Evolutionary conservation across 2,329 filamentous ascomycete species (phyloP).

Genomic region (Xylaria digitata): DNA sequence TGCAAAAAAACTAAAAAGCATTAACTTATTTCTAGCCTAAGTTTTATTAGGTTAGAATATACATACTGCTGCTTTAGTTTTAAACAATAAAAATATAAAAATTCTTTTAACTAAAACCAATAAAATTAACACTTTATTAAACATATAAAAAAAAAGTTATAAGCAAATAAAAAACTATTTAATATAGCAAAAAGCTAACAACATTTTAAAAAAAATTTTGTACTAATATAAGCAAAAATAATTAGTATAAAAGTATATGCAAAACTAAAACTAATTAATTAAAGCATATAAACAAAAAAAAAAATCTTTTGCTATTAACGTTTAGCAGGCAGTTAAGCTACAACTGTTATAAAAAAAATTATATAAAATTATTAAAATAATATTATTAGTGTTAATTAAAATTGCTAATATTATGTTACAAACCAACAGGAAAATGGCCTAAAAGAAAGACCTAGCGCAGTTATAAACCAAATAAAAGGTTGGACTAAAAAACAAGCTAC

Average conservation of each 20-base stretch:
- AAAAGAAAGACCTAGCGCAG: too few species aligned
- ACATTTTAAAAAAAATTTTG: not conserved
- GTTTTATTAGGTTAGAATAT: not conserved
- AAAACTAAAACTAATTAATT: not conserved
- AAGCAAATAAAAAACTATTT: too few species aligned
- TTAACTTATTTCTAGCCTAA: not conserved
- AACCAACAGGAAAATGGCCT: too few species aligned
- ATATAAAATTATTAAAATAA: not conserved
- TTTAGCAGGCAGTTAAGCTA: not conserved
- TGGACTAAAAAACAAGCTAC: too few species aligned
- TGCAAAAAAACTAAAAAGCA: not conserved
- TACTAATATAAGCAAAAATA: not conserved
- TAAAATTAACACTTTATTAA: not conserved
- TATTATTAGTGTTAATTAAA: not conserved
- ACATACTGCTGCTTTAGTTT: not conserved
- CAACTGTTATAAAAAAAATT: not conserved
- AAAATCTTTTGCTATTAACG: not conserved
- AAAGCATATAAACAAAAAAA: not conserved
- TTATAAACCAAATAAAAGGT: too few species aligned
- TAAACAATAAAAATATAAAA: not conserved
- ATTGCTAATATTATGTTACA: too few species aligned
- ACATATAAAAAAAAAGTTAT: not conserved
- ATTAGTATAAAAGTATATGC: slow-evolving; percentile 3
- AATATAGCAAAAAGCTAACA: not conserved
- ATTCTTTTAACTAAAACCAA: not conserved